These are phyloP conservation scores for Cornus suecica DNA, from an alignment of 148 eudicot species.

Conservation along the genomic window DNA sequence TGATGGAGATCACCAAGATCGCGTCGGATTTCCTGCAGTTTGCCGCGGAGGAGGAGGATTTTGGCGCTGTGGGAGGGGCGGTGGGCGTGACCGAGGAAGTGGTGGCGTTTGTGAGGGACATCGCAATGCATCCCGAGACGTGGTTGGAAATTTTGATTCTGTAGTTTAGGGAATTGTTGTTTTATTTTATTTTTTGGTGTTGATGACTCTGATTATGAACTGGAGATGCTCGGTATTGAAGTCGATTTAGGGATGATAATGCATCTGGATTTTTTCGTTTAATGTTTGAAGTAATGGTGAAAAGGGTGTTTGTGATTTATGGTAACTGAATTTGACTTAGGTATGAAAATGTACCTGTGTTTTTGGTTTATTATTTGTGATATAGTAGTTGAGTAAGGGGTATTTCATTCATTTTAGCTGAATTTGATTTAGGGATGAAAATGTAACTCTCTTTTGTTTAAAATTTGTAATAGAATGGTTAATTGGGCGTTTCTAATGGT, in stretches of 20 bases:
- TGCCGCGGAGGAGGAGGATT: constrained; percentile 46
- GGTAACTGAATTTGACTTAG: too few species aligned
- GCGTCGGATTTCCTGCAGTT: constrained; percentile 66
- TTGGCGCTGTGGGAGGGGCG: constrained; percentile 27
- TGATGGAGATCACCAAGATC: constrained; percentile 66
- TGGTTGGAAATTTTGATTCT: constrained; percentile 61
- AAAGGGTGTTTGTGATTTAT: too few species aligned
- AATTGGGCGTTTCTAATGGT: background rate
- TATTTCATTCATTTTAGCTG: background rate
- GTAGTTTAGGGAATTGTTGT: background rate
- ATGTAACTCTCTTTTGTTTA: background rate
- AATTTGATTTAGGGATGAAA: background rate
- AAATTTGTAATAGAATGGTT: background rate
- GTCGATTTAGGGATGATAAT: too few species aligned
- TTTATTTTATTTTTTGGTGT: background rate
- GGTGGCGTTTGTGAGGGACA: constrained; percentile 53
- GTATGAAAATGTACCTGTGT: too few species aligned
- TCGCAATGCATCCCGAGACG: constrained; percentile 82
- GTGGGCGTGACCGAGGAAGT: constrained; percentile 71
- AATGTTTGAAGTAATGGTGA: too few species aligned
- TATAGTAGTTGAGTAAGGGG: too few species aligned
- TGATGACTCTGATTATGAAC: background rate
- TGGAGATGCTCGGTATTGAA: background rate
- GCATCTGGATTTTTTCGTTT: too few species aligned
- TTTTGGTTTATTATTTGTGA: too few species aligned